Percentiles rank a stretch among this genome's conserved stretches.
Evolutionary conservation across 371 early-diverging fungal species (phyloP).

Genomic region (Batkoa obscura): DNA sequence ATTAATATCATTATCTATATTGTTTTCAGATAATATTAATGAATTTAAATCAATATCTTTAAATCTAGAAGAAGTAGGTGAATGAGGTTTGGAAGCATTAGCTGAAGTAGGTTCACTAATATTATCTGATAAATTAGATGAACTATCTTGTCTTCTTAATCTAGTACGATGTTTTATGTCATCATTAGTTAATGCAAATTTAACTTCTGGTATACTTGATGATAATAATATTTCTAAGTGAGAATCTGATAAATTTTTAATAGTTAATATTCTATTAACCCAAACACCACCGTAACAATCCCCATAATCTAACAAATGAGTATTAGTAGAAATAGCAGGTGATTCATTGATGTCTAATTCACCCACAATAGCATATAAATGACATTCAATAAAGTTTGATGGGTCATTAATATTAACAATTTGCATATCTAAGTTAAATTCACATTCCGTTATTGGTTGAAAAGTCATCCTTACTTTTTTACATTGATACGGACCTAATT

Average conservation of each 20-base stretch:
- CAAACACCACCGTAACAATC: slow-evolving; percentile 76
- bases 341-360: background rate
- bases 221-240: slow-evolving; percentile 61
- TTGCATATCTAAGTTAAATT: background rate
- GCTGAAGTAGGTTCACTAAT: background rate
- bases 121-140: background rate
- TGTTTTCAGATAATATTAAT: no score
- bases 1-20: no score
- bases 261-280: slow-evolving; percentile 51
- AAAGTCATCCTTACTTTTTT: background rate
- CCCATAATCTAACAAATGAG: slow-evolving; percentile 76
- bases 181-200: slow-evolving; percentile 29
- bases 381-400: background rate
- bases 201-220: slow-evolving; percentile 60
- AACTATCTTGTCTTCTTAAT: slow-evolving; percentile 3
- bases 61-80: background rate
- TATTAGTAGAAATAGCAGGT: slow-evolving; percentile 15
- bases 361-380: background rate
- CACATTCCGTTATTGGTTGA: background rate
- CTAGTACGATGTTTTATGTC: background rate
- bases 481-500: background rate
- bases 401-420: background rate
- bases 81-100: background rate
- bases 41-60: no score
- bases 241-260: slow-evolving; percentile 66